Evolutionary conservation across 2,329 filamentous ascomycete genomes (phyloP), one percentile per base, ranked within the genome.

Genomic region (Colletotrichum kahawae): DNA sequence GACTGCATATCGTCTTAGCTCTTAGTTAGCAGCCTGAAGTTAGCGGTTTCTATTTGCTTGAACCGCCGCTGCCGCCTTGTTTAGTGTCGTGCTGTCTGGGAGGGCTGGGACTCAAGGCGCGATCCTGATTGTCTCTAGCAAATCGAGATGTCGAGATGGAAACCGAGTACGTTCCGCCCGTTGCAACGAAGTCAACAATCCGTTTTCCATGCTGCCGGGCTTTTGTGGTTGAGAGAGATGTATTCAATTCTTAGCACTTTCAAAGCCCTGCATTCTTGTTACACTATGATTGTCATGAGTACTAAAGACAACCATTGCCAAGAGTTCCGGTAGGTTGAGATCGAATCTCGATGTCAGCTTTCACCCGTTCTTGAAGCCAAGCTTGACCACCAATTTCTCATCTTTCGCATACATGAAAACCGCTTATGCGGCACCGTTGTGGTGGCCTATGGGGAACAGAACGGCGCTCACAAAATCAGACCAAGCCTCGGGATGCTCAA

Each of bases 41-140:
- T 43, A 16, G 34, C 29, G 36, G 65, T 65, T 63, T 36, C 5
- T 60, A 7, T 60, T 31, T 24, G 13, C 57, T 33, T 67, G 34
- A 43, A 21, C 8, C 64, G 64, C 64, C 43, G 64, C 34, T 67
- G 64, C 64, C 64, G 64, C 43, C 16, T 56, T 21, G 21, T 13
- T 31, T 38, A 56, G 64, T n/a, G 31, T 13, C 29, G 13, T 7
- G 60, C 21, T n/a, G 18, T 29, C 33, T 57, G 14, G 31, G 54
- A 14, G 18, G 24, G 57, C 34, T 60, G 7, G 16, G 31, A n/a
- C 16, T 16, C 13, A 27, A 16, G 10, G 7, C 27, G 33, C 36
- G 18, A 24, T 51, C 16, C 7, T 31, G 27, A 29, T 51, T 38
- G 0, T 7, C 12, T 18, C 60, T 63, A 38, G 34, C 5, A 27